Percentiles rank a stretch among this genome's conserved stretches.
Conservation (phyloP, 2,329 filamentous ascomycete genomes). For the Ploettnerulaceae sp. region DNA sequence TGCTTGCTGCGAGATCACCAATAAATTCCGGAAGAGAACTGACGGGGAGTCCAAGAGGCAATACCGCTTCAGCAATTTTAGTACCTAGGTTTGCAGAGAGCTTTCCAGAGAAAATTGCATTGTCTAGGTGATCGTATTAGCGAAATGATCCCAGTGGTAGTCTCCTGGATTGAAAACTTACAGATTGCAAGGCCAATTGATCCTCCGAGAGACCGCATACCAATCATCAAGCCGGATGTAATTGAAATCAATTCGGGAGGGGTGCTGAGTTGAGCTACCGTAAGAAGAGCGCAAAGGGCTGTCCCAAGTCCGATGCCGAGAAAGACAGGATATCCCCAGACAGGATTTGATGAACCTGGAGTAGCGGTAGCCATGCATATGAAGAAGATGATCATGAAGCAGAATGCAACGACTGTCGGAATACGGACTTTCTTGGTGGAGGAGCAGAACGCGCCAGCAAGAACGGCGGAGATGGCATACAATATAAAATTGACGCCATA, state of each 20-base stretch:
- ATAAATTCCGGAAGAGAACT: constrained; percentile 30
- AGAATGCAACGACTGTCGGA: constrained; percentile 33
- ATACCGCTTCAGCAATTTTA: constrained; percentile 34
- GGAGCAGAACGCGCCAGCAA: constrained; percentile 32
- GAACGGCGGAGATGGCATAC: constrained; percentile 30
- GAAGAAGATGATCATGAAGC: constrained; percentile 30
- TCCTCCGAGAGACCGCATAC: constrained; percentile 41
- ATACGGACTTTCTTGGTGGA: constrained; percentile 34
- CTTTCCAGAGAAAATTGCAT: constrained; percentile 32
- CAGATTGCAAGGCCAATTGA: constrained; percentile 45
- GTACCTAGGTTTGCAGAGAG: constrained; percentile 28
- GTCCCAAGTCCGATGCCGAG: constrained; percentile 37
- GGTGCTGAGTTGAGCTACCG: constrained; percentile 37
- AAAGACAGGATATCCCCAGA: constrained; percentile 38
- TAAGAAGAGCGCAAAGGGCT: constrained; percentile 35
- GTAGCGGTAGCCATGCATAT: constrained; percentile 32
- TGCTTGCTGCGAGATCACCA: constrained; percentile 25
- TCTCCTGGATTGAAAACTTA: constrained; percentile 2
- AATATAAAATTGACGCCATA: constrained; percentile 36
- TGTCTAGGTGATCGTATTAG: constrained; percentile 20
- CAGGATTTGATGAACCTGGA: constrained; percentile 20
- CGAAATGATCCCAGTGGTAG: not conserved
- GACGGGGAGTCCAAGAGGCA: constrained; percentile 31
- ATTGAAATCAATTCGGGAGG: constrained; percentile 36
- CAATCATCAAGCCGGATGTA: constrained; percentile 35